Evolutionary conservation across 352 stramenopile species (phyloP).

Genomic region (Globisporangium recalcitrans): DNA sequence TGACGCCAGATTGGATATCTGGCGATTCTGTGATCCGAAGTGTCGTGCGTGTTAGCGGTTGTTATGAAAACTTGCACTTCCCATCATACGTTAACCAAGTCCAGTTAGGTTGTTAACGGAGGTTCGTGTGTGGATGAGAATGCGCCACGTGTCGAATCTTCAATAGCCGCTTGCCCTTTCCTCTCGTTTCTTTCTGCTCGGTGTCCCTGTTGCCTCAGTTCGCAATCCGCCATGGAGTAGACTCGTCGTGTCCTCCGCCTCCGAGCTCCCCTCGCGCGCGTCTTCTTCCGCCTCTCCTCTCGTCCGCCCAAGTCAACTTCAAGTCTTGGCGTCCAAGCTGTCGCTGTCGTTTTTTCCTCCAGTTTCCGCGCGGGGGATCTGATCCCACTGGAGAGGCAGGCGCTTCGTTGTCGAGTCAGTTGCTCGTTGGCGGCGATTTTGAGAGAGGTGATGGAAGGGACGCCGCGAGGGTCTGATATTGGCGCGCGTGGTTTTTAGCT

Average conservation of each 20-base stretch:
- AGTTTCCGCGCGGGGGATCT: neutral
- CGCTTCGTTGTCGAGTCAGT: no score
- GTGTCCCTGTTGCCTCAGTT: neutral
- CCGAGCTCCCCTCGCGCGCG: neutral
- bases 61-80: neutral
- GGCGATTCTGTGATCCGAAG: neutral
- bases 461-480: neutral
- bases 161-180: neutral
- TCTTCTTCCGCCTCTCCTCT: neutral
- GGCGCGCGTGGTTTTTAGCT: neutral
- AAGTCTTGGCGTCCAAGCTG: neutral
- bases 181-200: no score
- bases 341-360: neutral
- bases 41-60: neutral
- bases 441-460: neutral
- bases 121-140: neutral
- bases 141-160: neutral
- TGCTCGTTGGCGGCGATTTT: no score
- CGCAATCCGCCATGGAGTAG: conserved; percentile 2
- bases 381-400: no score
- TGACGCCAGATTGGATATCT: neutral
- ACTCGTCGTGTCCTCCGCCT: neutral
- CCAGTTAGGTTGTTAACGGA: neutral
- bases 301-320: no score
- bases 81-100: neutral